Evolutionary conservation across 306 rosid genomes (phyloP).

Genomic region (Spatholobus suberectus): DNA sequence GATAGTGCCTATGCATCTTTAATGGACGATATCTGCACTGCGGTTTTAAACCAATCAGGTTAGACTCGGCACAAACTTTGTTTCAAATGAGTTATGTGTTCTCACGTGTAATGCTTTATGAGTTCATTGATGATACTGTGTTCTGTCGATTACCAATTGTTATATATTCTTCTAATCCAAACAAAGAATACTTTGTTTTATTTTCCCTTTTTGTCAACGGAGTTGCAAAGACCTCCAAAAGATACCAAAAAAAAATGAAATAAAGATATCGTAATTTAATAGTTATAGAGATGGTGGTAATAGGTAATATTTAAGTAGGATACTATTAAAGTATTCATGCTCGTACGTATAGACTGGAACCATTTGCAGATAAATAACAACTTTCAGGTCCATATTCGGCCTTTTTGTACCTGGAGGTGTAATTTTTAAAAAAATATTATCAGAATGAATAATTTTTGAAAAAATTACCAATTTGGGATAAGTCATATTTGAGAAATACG

Average conservation of each 20-base stretch:
- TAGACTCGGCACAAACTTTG: neutral
- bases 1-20: conserved; percentile 1
- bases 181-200: neutral
- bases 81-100: neutral
- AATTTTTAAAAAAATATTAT: no score
- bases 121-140: neutral
- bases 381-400: no score
- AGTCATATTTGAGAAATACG: no score
- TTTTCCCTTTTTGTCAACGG: neutral
- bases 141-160: neutral
- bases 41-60: neutral
- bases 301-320: neutral
- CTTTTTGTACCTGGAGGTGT: no score
- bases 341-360: neutral
- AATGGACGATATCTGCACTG: neutral
- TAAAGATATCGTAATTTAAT: neutral
- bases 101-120: neutral
- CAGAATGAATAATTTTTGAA: no score
- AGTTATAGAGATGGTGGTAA: neutral
- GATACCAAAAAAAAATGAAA: neutral
- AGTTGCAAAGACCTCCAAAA: neutral
- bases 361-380: neutral
- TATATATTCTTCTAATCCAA: neutral
- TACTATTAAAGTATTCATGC: neutral
- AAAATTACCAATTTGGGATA: no score